Evolutionary conservation across 1,139 yeast species (phyloP), one percentile per base, ranked within the genome.

Genomic region (Suzukiozyma palmioleophila): DNA sequence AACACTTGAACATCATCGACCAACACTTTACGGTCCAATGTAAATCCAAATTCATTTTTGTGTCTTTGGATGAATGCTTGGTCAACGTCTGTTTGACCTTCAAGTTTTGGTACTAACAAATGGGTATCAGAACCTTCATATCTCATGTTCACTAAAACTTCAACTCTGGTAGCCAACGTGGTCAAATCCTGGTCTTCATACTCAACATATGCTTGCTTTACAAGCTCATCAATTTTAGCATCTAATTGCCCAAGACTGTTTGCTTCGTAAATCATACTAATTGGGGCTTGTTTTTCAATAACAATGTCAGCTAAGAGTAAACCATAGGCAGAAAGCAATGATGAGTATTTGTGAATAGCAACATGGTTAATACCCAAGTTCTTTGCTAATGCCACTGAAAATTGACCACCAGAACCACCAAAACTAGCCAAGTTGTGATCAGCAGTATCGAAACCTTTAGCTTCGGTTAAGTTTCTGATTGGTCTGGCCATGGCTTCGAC

Each of bases 71-170:
- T 49, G 42, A 69, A 69, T 35, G 47, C 50, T 11, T 44, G 33
- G 35, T 53, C 65, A 12, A 66, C 60, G 46, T 59, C 50, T 26
- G 54, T 42, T 7, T 47, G 54, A 4, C 51, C 56, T 3, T 47
- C 51, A 1, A 25, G 33, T 26, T 54, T 54, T 3, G 60, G 60
- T 28, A 86, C 78, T 81, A 89, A 83, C 46, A 90, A 66, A 35
- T 84, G 82, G 2, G 96, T 84, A 54, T 89, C 97, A 13, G 96
- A 84, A 6, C 97, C 97, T 45, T 79, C 78, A 57, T 86, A 90
- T 52, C 94, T 73, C 72, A 90, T 67, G 55, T 89, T 89, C 47
- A 88, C 65, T 49, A 75, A 85, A 26, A 75, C 74, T 51, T 88
- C 95, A 39, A 74, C 66, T 37, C 52, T 46, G 10, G 69, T 59